phyloP scores from a whole-genome alignment of 1,284 basidiomycete species.

The Trametes sp. region DNA sequence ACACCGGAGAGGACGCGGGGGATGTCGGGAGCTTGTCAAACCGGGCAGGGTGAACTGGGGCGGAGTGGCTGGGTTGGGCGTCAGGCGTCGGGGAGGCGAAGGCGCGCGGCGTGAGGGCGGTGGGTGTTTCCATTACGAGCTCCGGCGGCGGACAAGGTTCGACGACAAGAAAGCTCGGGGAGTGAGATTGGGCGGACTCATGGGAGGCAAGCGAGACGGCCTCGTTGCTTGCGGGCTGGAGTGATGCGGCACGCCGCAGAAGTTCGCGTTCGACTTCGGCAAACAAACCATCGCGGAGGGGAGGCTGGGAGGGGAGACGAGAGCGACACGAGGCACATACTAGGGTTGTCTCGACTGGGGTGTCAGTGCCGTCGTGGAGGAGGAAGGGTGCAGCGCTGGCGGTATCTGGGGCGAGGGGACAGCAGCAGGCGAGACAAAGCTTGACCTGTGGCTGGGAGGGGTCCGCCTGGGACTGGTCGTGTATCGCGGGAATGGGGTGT shows the following conservation, averaged over 20 bases:
- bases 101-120: slow-evolving; percentile 23
- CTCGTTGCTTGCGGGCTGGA: slow-evolving; percentile 43
- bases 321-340: slow-evolving; percentile 47
- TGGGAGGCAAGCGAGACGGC: slow-evolving; percentile 35
- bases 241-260: slow-evolving; percentile 40
- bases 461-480: slow-evolving; percentile 39
- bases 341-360: slow-evolving; percentile 43
- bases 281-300: slow-evolving; percentile 34
- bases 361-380: slow-evolving; percentile 39
- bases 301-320: slow-evolving; percentile 30
- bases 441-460: slow-evolving; percentile 44
- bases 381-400: slow-evolving; percentile 36
- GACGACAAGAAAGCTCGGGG: slow-evolving; percentile 33
- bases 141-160: slow-evolving; percentile 42
- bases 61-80: slow-evolving; percentile 9
- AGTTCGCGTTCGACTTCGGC: slow-evolving; percentile 41
- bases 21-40: slow-evolving; percentile 16
- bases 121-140: slow-evolving; percentile 37
- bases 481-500: slow-evolving; percentile 36
- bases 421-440: slow-evolving; percentile 46
- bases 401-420: slow-evolving; percentile 44
- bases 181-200: slow-evolving; percentile 22
- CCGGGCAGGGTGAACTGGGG: slow-evolving; percentile 13
- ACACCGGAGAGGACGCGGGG: slow-evolving; percentile 14
- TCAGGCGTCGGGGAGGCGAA: slow-evolving; percentile 18